phyloP scores from a whole-genome alignment of 2,329 filamentous ascomycete species.

The Scedosporium dehoogii region DNA sequence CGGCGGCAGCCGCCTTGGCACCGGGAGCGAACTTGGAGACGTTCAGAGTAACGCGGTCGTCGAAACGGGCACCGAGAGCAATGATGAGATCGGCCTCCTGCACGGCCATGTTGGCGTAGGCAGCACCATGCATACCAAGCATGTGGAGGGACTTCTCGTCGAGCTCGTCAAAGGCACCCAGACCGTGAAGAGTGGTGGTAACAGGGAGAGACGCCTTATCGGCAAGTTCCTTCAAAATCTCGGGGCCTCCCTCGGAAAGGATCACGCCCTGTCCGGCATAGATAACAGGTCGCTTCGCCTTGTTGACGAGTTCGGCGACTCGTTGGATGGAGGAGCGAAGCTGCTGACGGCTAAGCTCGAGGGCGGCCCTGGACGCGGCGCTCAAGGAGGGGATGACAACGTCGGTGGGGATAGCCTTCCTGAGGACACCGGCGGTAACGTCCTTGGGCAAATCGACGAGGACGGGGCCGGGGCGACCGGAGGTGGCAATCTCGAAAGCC shows the following conservation, averaged over 20 bases:
- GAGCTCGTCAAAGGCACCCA: conserved; percentile 86
- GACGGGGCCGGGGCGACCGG: conserved; percentile 85
- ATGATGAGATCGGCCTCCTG: conserved; percentile 95
- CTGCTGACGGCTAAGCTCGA: conserved; percentile 62
- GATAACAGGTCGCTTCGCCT: conserved; percentile 86
- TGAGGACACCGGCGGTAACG: conserved; percentile 76
- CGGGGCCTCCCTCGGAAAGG: conserved; percentile 65
- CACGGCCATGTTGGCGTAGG: conserved; percentile 97
- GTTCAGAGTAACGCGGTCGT: conserved; percentile 83
- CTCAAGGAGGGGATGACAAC: conserved; percentile 70
- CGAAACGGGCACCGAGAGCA: conserved; percentile 85
- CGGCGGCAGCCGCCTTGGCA: conserved; percentile 73
- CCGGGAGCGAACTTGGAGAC: conserved; percentile 81
- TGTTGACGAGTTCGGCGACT: conserved; percentile 74
- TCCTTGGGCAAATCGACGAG: conserved; percentile 96
- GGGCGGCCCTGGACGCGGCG: conserved; percentile 72
- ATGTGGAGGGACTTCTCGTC: conserved; percentile 94
- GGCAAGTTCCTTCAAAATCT: conserved; percentile 72
- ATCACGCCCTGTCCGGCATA: conserved; percentile 91
- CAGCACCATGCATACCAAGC: conserved; percentile 96
- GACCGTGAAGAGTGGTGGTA: conserved; percentile 87
- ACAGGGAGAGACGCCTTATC: conserved; percentile 90
- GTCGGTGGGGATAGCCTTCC: conserved; percentile 70
- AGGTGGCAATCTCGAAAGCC: conserved; percentile 95
- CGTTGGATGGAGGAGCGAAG: conserved; percentile 64